Conservation (phyloP, 2,329 filamentous ascomycete genomes). For the Incumbomyces lentus region DNA sequence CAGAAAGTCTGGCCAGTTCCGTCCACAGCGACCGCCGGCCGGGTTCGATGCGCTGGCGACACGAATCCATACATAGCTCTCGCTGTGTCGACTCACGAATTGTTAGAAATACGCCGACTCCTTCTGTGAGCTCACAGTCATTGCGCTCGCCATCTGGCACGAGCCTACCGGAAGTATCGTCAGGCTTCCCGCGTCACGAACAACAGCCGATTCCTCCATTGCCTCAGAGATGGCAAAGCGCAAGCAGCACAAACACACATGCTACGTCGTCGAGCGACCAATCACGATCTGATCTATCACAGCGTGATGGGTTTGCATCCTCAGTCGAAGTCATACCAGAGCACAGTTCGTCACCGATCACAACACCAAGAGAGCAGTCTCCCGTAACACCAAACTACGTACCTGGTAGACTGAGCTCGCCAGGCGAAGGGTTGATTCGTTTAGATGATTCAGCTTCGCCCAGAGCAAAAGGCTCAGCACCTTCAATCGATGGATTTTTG, state of each 20-base stretch:
- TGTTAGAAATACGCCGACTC: background rate
- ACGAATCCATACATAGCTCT: background rate
- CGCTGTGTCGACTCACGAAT: background rate
- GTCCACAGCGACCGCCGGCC: background rate
- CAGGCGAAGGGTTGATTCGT: background rate
- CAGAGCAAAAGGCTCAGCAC: no score
- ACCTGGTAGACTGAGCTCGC: background rate
- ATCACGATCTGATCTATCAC: background rate
- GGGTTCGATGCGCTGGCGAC: background rate
- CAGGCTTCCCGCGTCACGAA: background rate
- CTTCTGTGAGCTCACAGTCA: conserved; percentile 1
- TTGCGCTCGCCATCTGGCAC: conserved; percentile 3
- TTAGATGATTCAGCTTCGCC: no score
- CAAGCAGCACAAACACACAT: background rate
- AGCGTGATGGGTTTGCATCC: background rate
- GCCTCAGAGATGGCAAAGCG: background rate
- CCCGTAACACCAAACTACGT: conserved; percentile 7
- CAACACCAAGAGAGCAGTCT: conserved; percentile 7
- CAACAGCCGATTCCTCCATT: background rate
- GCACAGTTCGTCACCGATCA: conserved; percentile 8
- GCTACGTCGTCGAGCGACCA: background rate
- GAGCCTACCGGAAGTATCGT: conserved; percentile 8
- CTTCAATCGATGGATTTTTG: conserved; percentile 12
- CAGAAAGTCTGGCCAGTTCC: background rate
- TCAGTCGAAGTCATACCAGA: conserved; percentile 6